phyloP scores from a whole-genome alignment of 2,329 filamentous ascomycete species.

The Chaetomiaceae sp. region DNA sequence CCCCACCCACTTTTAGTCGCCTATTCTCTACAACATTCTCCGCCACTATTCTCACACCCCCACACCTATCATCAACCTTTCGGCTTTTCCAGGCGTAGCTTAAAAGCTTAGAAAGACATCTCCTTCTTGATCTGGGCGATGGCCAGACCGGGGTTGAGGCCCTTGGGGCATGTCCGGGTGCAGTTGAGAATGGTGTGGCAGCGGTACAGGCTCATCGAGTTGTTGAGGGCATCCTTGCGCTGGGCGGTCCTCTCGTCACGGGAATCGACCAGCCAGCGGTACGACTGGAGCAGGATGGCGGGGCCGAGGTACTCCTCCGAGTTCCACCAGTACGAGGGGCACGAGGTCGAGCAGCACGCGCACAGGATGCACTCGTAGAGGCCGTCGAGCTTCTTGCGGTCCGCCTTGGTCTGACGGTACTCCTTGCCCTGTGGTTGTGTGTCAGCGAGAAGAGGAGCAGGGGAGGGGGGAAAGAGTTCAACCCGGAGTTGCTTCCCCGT shows the following conservation, averaged over 20 bases:
- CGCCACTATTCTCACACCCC: background rate
- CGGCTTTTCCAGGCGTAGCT: no score
- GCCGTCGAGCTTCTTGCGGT: slow-evolving; percentile 94
- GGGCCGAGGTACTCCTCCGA: slow-evolving; percentile 96
- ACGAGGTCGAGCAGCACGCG: slow-evolving; percentile 97
- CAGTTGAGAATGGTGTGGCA: slow-evolving; percentile 99
- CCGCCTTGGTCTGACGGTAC: slow-evolving; percentile 82
- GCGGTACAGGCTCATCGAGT: slow-evolving; percentile 97
- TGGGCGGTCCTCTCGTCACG: slow-evolving; percentile 85
- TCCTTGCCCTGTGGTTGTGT: slow-evolving; percentile 67
- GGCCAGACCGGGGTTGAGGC: slow-evolving; percentile 88
- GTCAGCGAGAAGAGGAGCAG: no score
- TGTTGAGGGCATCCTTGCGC: slow-evolving; percentile 88
- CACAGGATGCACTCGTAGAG: slow-evolving; percentile 99
- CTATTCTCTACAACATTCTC: background rate
- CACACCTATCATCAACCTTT: background rate
- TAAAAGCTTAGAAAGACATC: slow-evolving; percentile 65
- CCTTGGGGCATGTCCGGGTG: slow-evolving; percentile 96
- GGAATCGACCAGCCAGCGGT: slow-evolving; percentile 94
- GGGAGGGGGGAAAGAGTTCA: no score
- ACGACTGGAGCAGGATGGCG: slow-evolving; percentile 93
- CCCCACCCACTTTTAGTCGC: slow-evolving; percentile 5
- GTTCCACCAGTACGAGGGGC: slow-evolving; percentile 99
- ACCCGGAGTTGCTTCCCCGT: background rate
- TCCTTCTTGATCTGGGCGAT: slow-evolving; percentile 99